phyloP scores from a whole-genome alignment of 805 yeast species.

The Saccharomycopsis sp. region DNA sequence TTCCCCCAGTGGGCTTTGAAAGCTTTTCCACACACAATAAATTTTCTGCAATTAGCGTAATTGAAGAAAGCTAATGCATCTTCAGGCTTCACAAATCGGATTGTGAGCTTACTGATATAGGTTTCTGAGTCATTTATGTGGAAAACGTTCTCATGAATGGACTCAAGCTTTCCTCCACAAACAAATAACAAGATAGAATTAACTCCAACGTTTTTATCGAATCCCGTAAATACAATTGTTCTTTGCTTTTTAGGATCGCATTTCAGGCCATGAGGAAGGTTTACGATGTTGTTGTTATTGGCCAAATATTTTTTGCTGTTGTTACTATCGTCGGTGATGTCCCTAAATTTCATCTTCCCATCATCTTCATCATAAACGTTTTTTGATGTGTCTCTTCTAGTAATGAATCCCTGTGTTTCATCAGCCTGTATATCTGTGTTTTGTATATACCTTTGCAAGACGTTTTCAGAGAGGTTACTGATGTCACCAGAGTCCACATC shows the following conservation, averaged over 20 bases:
- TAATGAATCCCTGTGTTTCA: neutral
- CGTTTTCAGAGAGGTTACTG: neutral
- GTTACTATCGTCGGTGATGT: constrained; percentile 1
- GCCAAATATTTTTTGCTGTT: constrained; percentile 6
- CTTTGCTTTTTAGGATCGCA: neutral
- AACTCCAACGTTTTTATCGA: constrained; percentile 40
- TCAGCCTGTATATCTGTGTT: neutral
- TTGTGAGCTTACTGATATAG: constrained; percentile 28
- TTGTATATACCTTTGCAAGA: neutral
- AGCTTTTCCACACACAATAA: constrained; percentile 49
- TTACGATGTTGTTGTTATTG: constrained; percentile 9
- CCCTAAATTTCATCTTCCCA: neutral
- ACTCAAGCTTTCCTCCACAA: constrained; percentile 66
- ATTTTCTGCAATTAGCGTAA: constrained; percentile 46
- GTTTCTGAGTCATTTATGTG: neutral
- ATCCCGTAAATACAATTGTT: constrained; percentile 33
- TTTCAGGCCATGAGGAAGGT: neutral
- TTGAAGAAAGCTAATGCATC: constrained; percentile 50
- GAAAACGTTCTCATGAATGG: constrained; percentile 25
- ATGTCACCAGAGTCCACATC: neutral
- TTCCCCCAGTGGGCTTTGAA: neutral
- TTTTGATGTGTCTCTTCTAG: neutral
- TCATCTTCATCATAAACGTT: neutral
- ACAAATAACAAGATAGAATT: constrained; percentile 47
- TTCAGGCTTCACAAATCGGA: constrained; percentile 46